phyloP scores from a whole-genome alignment of 2,329 filamentous ascomycete species.

The Chalaropsis thielavioides region DNA sequence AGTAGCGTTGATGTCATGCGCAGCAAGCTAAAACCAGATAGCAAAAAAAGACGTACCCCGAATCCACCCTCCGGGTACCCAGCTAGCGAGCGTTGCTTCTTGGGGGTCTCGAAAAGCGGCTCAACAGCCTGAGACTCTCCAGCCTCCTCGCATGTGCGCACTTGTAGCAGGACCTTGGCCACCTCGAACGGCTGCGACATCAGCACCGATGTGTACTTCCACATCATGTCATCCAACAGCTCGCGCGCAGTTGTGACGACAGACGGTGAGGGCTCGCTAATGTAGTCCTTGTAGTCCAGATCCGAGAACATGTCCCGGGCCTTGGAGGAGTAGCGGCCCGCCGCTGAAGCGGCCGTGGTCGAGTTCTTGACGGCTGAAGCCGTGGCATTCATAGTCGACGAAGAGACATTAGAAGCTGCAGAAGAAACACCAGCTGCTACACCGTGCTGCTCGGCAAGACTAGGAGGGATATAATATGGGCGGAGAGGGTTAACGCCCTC shows the following conservation, averaged over 20 bases:
- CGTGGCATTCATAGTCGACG: slow-evolving; percentile 24
- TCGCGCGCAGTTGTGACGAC: slow-evolving; percentile 54
- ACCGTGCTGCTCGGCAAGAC: slow-evolving; percentile 32
- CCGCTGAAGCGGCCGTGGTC: slow-evolving; percentile 10
- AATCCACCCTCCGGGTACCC: slow-evolving; percentile 13
- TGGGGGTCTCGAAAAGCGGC: slow-evolving; percentile 16
- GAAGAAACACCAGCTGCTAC: slow-evolving; percentile 27
- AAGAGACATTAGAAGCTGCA: slow-evolving; percentile 33
- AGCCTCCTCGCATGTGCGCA: slow-evolving; percentile 29
- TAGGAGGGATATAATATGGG: slow-evolving; percentile 53
- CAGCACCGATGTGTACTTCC: slow-evolving; percentile 81
- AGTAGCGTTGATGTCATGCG: neutral
- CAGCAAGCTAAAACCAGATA: neutral
- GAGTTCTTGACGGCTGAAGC: slow-evolving; percentile 33
- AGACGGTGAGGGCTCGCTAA: slow-evolving; percentile 62
- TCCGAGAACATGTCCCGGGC: slow-evolving; percentile 80
- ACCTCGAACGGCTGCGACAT: slow-evolving; percentile 95
- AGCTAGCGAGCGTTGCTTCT: slow-evolving; percentile 14
- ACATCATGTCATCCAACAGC: slow-evolving; percentile 69
- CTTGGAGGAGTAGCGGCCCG: slow-evolving; percentile 38
- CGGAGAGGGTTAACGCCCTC: slow-evolving; percentile 48
- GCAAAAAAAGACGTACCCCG: slow-evolving; percentile 11
- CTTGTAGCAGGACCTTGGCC: slow-evolving; percentile 82
- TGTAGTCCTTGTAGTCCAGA: slow-evolving; percentile 80
- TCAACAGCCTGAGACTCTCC: slow-evolving; percentile 15